Percentiles rank a stretch among this genome's conserved stretches.
Conservation (phyloP, 805 yeast species). For the Candida anglica region DNA sequence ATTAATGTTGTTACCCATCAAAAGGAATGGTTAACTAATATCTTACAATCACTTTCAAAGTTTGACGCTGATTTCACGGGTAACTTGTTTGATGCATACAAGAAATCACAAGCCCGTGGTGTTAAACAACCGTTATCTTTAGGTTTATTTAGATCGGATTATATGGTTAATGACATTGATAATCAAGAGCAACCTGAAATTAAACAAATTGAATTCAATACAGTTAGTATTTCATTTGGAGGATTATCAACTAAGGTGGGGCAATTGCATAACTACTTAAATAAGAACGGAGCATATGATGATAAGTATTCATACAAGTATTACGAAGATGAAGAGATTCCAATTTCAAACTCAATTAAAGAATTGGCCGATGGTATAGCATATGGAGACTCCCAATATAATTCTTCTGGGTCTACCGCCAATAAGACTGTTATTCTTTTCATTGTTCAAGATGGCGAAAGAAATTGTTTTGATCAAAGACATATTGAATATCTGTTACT, state of each 20-base stretch:
- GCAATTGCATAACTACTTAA: slow-evolving; percentile 64
- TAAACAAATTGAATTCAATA: slow-evolving; percentile 95
- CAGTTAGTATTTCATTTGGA: slow-evolving; percentile 93
- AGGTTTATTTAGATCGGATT: slow-evolving; percentile 89
- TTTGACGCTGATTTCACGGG: slow-evolving; percentile 81
- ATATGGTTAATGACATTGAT: slow-evolving; percentile 52
- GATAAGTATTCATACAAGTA: slow-evolving; percentile 34
- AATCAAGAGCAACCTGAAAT: slow-evolving; percentile 35
- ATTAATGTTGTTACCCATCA: slow-evolving; percentile 55
- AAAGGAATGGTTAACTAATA: slow-evolving; percentile 57
- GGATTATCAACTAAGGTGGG: slow-evolving; percentile 83
- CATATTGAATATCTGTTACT: slow-evolving; percentile 70
- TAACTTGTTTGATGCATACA: slow-evolving; percentile 59
- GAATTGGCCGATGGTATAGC: slow-evolving; percentile 68
- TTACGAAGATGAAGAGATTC: slow-evolving; percentile 49
- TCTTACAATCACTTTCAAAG: slow-evolving; percentile 49
- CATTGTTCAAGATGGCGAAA: slow-evolving; percentile 79
- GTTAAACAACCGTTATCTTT: slow-evolving; percentile 61
- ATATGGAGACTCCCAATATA: slow-evolving; percentile 59
- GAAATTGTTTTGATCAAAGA: slow-evolving; percentile 91
- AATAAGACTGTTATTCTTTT: slow-evolving; percentile 63
- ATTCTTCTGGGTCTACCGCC: slow-evolving; percentile 21
- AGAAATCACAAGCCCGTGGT: slow-evolving; percentile 44
- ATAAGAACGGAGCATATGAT: slow-evolving; percentile 54
- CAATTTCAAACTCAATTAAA: slow-evolving; percentile 61